Conservation (phyloP, 208 protist genomes). For the Balamuthia mandrillaris region DNA sequence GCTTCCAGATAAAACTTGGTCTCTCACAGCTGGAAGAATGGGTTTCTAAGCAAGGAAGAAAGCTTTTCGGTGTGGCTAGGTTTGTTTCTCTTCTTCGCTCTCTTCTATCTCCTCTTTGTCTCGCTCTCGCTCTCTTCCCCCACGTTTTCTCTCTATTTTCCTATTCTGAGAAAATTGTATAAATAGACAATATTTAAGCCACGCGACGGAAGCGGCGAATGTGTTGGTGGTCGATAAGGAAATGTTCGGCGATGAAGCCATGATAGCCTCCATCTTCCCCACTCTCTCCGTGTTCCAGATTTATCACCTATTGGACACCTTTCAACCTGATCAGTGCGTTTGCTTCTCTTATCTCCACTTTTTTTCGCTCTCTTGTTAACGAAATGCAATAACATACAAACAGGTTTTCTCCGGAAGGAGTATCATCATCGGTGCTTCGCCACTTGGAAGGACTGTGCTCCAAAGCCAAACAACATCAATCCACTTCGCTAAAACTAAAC, state of each 20-base stretch:
- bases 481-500: too few relatives aligned
- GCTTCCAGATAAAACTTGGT: constrained; percentile 31
- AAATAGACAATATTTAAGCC: background rate
- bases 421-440: too few relatives aligned
- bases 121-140: too few relatives aligned
- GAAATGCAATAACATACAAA: too few relatives aligned
- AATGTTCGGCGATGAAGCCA: background rate
- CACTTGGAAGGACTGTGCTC: too few relatives aligned
- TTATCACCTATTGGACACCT: background rate
- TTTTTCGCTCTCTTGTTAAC: too few relatives aligned
- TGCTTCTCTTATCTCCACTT: background rate
- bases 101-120: too few relatives aligned
- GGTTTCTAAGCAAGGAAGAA: background rate
- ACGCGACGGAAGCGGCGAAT: constrained; percentile 24
- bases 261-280: constrained; percentile 6
- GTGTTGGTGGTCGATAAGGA: constrained; percentile 32
- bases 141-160: too few relatives aligned
- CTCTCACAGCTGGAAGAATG: constrained; percentile 22
- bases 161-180: background rate
- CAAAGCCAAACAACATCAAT: too few relatives aligned
- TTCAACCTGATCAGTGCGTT: constrained; percentile 20
- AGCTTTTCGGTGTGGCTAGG: too few relatives aligned
- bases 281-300: background rate
- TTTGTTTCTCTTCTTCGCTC: too few relatives aligned
- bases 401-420: too few relatives aligned